phyloP scores from a whole-genome alignment of 2,329 filamentous ascomycete species.

The Scedosporium dehoogii region DNA sequence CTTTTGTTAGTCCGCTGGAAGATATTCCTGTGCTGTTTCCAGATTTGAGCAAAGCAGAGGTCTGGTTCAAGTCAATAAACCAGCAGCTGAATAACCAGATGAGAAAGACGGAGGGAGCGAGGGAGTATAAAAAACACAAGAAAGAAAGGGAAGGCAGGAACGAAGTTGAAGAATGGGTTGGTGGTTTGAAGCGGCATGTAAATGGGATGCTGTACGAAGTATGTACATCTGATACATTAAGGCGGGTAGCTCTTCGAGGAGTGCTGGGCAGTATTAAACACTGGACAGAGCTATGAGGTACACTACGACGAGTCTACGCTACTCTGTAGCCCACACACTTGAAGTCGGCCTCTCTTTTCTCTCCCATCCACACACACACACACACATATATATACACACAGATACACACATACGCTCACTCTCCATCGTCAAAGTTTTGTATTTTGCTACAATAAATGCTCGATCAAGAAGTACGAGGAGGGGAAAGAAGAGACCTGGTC shows the following conservation, averaged over 20 bases:
- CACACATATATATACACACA: neutral
- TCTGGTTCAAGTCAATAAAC: neutral
- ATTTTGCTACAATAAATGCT: neutral
- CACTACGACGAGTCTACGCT: too few relatives aligned
- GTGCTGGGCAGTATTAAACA: neutral
- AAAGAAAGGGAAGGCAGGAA: neutral
- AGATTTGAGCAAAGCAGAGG: neutral
- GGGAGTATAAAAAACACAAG: neutral
- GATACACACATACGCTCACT: neutral
- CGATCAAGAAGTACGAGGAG: neutral
- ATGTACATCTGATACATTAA: neutral
- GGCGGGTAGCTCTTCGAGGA: neutral
- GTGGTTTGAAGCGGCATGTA: constrained; percentile 1
- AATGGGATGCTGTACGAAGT: neutral
- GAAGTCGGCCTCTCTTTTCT: neutral
- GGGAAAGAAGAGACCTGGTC: neutral
- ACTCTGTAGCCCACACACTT: neutral
- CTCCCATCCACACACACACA: neutral
- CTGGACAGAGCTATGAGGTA: neutral
- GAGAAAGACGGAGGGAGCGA: neutral
- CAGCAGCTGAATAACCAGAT: neutral
- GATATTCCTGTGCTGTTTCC: neutral
- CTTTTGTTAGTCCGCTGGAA: neutral
- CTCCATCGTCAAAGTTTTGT: neutral
- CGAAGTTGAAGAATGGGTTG: neutral